phyloP scores from a whole-genome alignment of 169 alveolate genomes.

The Perkinsus marinus region DNA sequence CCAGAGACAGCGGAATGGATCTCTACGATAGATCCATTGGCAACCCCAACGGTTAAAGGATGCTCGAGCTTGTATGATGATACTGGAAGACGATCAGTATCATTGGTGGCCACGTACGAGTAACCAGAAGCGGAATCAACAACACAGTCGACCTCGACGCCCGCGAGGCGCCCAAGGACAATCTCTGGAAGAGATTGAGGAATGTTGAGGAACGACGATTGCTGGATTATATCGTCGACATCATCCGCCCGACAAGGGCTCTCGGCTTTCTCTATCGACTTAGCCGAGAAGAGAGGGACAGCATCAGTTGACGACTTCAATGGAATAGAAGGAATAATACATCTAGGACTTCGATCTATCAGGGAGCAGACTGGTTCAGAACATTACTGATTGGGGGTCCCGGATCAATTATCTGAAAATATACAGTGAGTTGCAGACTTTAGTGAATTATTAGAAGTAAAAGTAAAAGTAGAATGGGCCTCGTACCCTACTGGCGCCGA shows the following conservation, averaged over 20 bases:
- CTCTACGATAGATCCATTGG: not conserved
- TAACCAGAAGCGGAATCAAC: not conserved
- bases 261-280: no score
- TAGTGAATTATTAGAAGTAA: not conserved
- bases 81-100: not conserved
- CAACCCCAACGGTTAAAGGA: not conserved
- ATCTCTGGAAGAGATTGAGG: not conserved
- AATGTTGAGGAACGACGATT: not conserved
- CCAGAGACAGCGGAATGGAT: not conserved
- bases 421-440: not conserved
- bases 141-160: not conserved
- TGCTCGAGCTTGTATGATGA: not conserved
- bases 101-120: not conserved
- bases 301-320: no score
- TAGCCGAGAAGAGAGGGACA: no score
- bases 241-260: no score
- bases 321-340: no score
- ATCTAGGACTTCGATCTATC: no score
- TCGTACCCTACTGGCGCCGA: not conserved
- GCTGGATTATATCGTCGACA: not conserved
- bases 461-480: not conserved
- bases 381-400: no score
- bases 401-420: no score
- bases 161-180: not conserved
- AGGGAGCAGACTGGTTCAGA: no score